Evolutionary conservation across 2,329 filamentous ascomycete species (phyloP).

Genomic region (Pseudopithomyces chartarum): DNA sequence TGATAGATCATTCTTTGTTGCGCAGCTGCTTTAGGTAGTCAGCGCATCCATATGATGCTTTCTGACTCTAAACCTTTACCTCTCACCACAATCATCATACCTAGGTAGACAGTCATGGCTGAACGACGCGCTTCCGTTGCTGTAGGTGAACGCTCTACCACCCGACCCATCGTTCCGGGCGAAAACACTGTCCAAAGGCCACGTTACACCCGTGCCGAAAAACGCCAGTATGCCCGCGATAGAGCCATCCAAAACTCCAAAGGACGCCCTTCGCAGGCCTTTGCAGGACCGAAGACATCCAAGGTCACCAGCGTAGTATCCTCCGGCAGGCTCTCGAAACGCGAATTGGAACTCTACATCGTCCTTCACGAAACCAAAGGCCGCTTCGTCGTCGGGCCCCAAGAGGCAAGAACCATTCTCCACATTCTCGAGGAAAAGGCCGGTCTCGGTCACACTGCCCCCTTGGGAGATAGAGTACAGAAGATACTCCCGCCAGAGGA

Average conservation of each 20-base stretch:
- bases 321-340: not conserved
- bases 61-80: not conserved
- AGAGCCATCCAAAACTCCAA: not conserved
- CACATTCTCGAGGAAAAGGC: slow-evolving; percentile 8
- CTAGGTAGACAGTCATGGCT: too few relatives aligned
- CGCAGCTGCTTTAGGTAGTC: not conserved
- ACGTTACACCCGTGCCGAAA: slow-evolving; percentile 15
- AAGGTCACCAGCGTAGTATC: not conserved
- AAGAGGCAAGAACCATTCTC: not conserved
- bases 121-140: not conserved
- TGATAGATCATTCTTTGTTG: not conserved
- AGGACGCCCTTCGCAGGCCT: not conserved
- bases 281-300: not conserved
- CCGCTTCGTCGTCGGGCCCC: not conserved
- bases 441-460: not conserved
- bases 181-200: not conserved
- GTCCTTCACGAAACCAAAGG: too few relatives aligned
- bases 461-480: not conserved
- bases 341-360: not conserved
- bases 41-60: not conserved
- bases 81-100: not conserved
- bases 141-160: not conserved
- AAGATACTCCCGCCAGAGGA: too few relatives aligned
- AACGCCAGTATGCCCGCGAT: slow-evolving; percentile 9
- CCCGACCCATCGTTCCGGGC: not conserved